Base-by-base conservation (phyloP, 106 monocot species). In the Alisma plantagoaquatica region DNA sequence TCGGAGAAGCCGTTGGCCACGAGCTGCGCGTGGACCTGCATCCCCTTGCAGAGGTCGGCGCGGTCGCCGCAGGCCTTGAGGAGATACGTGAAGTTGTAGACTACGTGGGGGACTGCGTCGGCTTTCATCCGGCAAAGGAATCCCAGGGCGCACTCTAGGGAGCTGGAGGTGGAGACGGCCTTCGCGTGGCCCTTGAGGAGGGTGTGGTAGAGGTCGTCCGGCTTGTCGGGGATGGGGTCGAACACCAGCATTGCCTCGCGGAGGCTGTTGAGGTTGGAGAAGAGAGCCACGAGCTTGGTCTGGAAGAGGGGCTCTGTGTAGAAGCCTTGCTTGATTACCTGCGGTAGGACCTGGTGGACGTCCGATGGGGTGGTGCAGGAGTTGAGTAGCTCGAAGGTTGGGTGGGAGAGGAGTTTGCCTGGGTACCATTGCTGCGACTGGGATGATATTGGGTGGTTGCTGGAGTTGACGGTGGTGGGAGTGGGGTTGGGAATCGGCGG, bases 21-120 rank as follows among this genome's bases (percentile, higher is more conserved):
- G 30, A 87, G 38, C 71, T 77, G 82, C n/a, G 67, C 46, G 44
- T 93, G 92, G 26, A 87, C 44, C 68, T 79, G 74, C 41, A 51
- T 54, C 2, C 82, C 92, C 10, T 68, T 38, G 24, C 41, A 29
- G 18, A 80, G 69, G 64, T 86, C 73, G 3, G 46, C 62, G 3
- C 20, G 10, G 14, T 75, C 73, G 18, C 70, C 81, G 45, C 86
- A 86, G 23, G 31, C n/a, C 75, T 82, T 83, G 16, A 93, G 49
- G 25, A 93, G 64, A 56, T 78, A 77, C 23, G 79, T 83, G 67
- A 87, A 74, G 57, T 45, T 75, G 35, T 70, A 42, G 22, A 73
- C 80, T 1, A 60, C 50, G 10, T 74, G 56, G 35, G 33, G 46
- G 24, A 75, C 75, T 1, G 48, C 27, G 41, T 66, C 76, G 30